Base-by-base conservation (phyloP, 371 early-diverging fungal genomes). In the Mucor piriformis region DNA sequence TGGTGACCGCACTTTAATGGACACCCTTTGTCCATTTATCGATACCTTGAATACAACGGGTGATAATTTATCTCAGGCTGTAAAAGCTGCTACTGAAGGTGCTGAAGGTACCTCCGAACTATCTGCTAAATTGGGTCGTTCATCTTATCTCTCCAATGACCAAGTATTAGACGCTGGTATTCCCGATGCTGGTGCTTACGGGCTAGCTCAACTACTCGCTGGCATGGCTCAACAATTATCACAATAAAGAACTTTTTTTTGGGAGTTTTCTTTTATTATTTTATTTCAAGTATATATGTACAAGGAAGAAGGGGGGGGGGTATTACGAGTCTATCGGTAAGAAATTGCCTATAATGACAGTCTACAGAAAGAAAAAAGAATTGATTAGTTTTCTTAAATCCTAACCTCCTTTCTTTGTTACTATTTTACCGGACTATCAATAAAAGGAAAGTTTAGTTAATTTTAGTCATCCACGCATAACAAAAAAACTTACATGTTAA, bases 1-100 rank as follows among this genome's bases (percentile, higher is more conserved):
- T 12, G 93, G 93, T 20, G 89, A 92, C 54, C 86, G 93, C 42
- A 93, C 94, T 0, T 57, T 93, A 57, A 84, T 93, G 63, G 93
- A 93, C 65, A 85, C 84, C 1, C 69, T 93, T 50, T 77, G 80
- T 44, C 92, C 93, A 1, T 88, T 91, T 74, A 73, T 88, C 2
- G 72, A 70, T 16, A 68, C 74, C 0, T 65, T 88, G 25, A 66
- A 67, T 24, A 48, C 67, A 20, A 65, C 68, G 3, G 69, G 70
- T 6, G 62, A 53, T 47, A 40, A 72, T 4, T 18, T 72, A 1
- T 69, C 49, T 11, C 50, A 68, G 20, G 90, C 90, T 0, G 49
- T 86, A 6, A 61, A 77, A 23, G 84, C 86, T 1, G 90, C 88
- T 5, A 57, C 52, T 12, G 37, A 70, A 24, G 92, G 91, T 6